These are phyloP conservation scores for Fomitopsis schrenkii DNA, from an alignment of 1,284 basidiomycete genomes.

Conservation along the genomic window DNA sequence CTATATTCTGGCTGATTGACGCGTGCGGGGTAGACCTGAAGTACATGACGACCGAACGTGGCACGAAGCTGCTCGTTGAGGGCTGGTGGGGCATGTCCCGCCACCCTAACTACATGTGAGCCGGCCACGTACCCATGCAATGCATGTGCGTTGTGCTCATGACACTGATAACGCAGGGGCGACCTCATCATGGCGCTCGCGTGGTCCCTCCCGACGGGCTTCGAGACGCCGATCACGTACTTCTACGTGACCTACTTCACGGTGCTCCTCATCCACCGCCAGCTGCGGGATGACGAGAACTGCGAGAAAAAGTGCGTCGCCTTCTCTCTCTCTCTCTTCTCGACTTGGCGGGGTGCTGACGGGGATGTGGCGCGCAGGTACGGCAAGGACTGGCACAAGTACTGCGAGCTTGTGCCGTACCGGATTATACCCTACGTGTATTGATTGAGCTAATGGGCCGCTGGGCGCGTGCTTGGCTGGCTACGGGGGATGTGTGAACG, in stretches of 20 bases:
- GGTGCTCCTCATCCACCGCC: slow-evolving; percentile 88
- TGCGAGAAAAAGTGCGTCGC: slow-evolving; percentile 78
- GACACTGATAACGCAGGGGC: slow-evolving; percentile 45
- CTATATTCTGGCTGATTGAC: background rate
- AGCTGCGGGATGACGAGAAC: slow-evolving; percentile 88
- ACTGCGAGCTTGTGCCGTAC: slow-evolving; percentile 81
- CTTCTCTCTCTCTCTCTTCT: slow-evolving; percentile 2
- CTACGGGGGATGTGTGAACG: background rate
- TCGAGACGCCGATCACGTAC: slow-evolving; percentile 91
- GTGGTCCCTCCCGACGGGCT: slow-evolving; percentile 94
- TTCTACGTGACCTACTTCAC: slow-evolving; percentile 93
- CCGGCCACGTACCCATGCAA: slow-evolving; percentile 5
- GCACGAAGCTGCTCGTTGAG: slow-evolving; percentile 88
- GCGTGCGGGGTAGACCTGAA: slow-evolving; percentile 53
- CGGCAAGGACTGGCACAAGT: slow-evolving; percentile 85
- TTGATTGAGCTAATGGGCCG: slow-evolving; percentile 31
- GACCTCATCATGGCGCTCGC: slow-evolving; percentile 88
- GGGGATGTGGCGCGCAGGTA: slow-evolving; percentile 36
- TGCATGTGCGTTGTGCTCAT: background rate
- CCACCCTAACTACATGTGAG: slow-evolving; percentile 91
- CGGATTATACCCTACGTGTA: slow-evolving; percentile 90
- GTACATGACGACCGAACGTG: slow-evolving; percentile 82
- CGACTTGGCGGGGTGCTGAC: slow-evolving; percentile 3
- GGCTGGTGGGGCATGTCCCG: slow-evolving; percentile 98
- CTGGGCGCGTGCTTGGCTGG: background rate